phyloP scores from a whole-genome alignment of 257 asterid species.

The Scutellaria baicalensis region DNA sequence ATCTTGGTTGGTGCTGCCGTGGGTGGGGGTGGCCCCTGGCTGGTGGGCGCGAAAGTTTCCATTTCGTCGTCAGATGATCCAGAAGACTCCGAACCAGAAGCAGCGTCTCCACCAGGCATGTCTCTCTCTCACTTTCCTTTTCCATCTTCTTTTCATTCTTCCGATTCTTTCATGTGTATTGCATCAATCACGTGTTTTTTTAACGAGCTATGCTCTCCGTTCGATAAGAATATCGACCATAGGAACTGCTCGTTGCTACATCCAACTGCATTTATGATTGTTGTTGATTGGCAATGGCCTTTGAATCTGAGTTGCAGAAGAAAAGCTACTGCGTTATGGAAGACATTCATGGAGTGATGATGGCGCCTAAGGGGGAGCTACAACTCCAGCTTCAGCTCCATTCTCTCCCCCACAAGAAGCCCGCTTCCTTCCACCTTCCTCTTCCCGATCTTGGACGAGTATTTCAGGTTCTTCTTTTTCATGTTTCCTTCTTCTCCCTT shows the following conservation, averaged over 20 bases:
- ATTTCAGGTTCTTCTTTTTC: conserved; percentile 24
- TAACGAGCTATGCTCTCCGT: no score
- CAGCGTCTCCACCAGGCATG: conserved; percentile 23
- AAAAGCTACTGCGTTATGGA: conserved; percentile 46
- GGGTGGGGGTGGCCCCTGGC: not conserved
- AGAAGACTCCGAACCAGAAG: conserved; percentile 32
- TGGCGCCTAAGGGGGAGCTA: conserved; percentile 45
- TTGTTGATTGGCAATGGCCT: conserved; percentile 9
- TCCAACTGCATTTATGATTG: not conserved
- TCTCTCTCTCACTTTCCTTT: conserved; percentile 13
- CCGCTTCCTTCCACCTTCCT: conserved; percentile 18
- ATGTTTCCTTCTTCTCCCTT: not conserved
- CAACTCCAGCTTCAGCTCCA: conserved; percentile 33
- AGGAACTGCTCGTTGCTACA: no score
- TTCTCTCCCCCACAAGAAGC: conserved; percentile 16
- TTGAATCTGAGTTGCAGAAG: conserved; percentile 47
- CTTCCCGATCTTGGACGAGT: conserved; percentile 47
- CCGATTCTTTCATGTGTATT: not conserved
- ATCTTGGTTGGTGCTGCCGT: conserved; percentile 10
- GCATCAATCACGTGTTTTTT: conserved; percentile 2
- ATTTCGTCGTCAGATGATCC: conserved; percentile 28
- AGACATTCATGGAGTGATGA: conserved; percentile 35
- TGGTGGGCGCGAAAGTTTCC: conserved; percentile 7
- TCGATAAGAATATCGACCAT: not conserved
- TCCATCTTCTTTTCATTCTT: conserved; percentile 7